A percentile compares a stretch with the other conserved stretches of the same genome.
Conservation (phyloP, 192 early-diverging fungal species). For the Coemansia erecta region DNA sequence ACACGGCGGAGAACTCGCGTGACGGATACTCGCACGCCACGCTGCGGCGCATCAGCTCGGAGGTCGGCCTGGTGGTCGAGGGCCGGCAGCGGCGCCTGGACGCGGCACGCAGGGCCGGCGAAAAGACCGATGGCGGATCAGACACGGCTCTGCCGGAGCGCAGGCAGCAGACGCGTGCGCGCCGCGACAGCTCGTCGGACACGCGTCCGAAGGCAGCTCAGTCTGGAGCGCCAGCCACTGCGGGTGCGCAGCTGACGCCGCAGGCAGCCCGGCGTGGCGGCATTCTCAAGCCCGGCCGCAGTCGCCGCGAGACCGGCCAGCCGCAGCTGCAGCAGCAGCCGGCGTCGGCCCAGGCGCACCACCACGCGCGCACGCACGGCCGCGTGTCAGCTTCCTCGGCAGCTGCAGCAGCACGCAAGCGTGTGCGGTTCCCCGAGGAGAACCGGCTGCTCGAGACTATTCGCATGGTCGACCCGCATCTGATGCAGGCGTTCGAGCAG, state of each 20-base stretch:
- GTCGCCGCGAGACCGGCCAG: conserved; percentile 10
- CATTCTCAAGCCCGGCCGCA: conserved; percentile 41
- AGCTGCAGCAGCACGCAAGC: conserved; percentile 18
- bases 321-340: too few relatives aligned
- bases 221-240: background rate
- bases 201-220: background rate
- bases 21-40: conserved; percentile 37
- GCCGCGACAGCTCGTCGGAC: background rate
- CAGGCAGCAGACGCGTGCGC: background rate
- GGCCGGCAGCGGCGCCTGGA: conserved; percentile 20
- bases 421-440: conserved; percentile 46
- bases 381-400: background rate
- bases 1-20: conserved; percentile 51
- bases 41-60: conserved; percentile 47
- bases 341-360: background rate
- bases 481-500: conserved; percentile 27
- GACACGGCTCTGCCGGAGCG: too few relatives aligned
- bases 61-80: conserved; percentile 39
- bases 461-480: conserved; percentile 28
- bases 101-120: conserved; percentile 10
- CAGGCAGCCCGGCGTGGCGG: conserved; percentile 35
- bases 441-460: conserved; percentile 40
- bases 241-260: conserved; percentile 26
- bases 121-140: too few relatives aligned
- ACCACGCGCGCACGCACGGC: conserved; percentile 5